These are phyloP conservation scores for Chlamydomonas eustigma DNA, from an alignment of 139 green algal species.

Conservation along the genomic window DNA sequence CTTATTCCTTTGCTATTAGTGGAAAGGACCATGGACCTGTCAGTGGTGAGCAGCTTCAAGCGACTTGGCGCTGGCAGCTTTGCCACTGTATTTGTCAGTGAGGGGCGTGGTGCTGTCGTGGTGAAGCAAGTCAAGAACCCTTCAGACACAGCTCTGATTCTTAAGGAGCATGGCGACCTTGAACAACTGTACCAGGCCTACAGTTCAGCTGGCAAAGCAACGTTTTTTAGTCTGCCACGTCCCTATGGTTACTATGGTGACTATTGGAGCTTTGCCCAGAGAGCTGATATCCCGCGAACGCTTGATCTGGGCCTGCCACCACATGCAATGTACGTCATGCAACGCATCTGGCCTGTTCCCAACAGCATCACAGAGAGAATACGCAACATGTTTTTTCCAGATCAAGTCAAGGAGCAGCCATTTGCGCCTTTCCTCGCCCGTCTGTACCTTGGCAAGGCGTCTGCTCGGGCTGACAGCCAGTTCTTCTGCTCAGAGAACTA, in stretches of 20 bases:
- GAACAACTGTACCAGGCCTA: background rate
- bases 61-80: slow-evolving; percentile 14
- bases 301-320: background rate
- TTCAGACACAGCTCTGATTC: background rate
- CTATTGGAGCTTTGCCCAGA: background rate
- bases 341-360: slow-evolving; percentile 11
- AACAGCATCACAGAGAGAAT: background rate
- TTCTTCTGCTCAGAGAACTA: slow-evolving; percentile 13
- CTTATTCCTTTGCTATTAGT: too few species aligned
- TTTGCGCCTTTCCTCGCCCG: slow-evolving; percentile 1
- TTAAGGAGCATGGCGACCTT: background rate
- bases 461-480: background rate
- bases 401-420: background rate
- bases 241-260: background rate
- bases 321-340: slow-evolving; percentile 16
- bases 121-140: slow-evolving; percentile 10
- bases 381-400: slow-evolving; percentile 6
- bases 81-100: background rate
- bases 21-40: slow-evolving; percentile 9
- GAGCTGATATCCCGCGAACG: background rate
- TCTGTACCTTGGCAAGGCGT: background rate
- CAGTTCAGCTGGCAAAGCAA: background rate
- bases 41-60: background rate
- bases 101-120: background rate
- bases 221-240: background rate